Conservation (phyloP, 345 rosid genomes). For the Eucalyptus rudis region DNA sequence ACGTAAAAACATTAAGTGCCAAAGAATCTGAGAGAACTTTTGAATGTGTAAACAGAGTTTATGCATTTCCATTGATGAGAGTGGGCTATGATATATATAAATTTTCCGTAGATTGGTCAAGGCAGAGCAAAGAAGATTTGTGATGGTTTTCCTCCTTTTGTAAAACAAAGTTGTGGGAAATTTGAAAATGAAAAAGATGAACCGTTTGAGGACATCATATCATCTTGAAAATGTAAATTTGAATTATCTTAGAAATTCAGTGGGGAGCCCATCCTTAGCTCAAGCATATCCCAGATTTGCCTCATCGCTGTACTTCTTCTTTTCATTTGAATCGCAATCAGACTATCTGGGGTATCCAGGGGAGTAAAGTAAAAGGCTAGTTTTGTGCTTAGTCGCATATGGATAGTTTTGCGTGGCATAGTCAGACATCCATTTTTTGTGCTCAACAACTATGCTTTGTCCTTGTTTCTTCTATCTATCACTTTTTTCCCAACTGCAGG, state of each 20-base stretch:
- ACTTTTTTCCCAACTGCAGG: slow-evolving; percentile 22
- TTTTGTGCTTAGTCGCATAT: neutral
- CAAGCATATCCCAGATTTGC: neutral
- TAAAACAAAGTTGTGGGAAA: neutral
- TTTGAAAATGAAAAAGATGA: neutral
- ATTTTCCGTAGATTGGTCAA: neutral
- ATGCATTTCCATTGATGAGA: neutral
- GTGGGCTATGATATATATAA: neutral
- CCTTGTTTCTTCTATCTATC: neutral
- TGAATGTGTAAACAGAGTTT: neutral
- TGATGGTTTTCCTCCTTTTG: neutral
- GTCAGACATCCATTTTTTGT: neutral
- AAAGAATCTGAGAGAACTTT: neutral
- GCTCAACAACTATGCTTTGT: neutral
- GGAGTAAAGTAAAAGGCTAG: neutral
- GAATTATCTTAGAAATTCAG: neutral
- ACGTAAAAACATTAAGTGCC: neutral
- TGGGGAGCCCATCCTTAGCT: neutral
- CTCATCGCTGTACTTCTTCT: neutral
- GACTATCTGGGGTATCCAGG: neutral
- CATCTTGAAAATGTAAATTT: neutral
- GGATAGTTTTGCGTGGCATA: neutral
- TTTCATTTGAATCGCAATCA: neutral
- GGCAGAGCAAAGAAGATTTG: neutral
- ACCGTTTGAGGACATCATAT: neutral